Evolutionary conservation across 2,329 filamentous ascomycete genomes (phyloP).

Genomic region (Zymoseptoria pseudotritici): DNA sequence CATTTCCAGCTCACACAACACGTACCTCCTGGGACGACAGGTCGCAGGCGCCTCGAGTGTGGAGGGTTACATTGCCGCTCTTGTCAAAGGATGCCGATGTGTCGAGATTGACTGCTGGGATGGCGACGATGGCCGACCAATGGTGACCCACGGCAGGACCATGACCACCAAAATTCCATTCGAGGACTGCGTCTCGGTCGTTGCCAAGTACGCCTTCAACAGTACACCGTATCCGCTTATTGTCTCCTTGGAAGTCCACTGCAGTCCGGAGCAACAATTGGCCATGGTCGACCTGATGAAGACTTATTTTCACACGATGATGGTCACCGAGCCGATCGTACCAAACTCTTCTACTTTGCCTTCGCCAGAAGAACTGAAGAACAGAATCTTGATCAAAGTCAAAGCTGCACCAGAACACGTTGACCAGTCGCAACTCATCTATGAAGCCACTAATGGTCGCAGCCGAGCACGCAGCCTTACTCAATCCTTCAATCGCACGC

Average conservation of each 20-base stretch:
- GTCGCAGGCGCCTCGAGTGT: constrained; percentile 85
- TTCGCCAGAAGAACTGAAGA: constrained; percentile 75
- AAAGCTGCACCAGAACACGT: constrained; percentile 59
- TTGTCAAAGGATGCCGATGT: constrained; percentile 85
- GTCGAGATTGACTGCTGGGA: constrained; percentile 99
- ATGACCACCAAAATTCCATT: constrained; percentile 86
- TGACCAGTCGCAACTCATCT: constrained; percentile 36
- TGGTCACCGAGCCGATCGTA: constrained; percentile 70
- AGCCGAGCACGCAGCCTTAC: constrained; percentile 60
- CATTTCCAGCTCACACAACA: constrained; percentile 98
- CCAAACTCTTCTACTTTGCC: constrained; percentile 63
- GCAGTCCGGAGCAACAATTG: constrained; percentile 71
- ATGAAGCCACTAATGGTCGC: constrained; percentile 30
- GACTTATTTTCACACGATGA: constrained; percentile 69
- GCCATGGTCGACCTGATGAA: constrained; percentile 88
- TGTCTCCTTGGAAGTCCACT: constrained; percentile 93
- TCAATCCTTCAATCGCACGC: constrained; percentile 63
- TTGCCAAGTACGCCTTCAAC: constrained; percentile 89
- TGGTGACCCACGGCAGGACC: constrained; percentile 85
- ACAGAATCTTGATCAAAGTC: constrained; percentile 86
- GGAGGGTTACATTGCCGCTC: constrained; percentile 85
- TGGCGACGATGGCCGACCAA: constrained; percentile 75
- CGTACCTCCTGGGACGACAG: constrained; percentile 86
- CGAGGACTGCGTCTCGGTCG: constrained; percentile 81
- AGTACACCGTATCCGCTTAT: constrained; percentile 84